A percentile compares a stretch with the other conserved stretches of the same genome.
Evolutionary conservation across 106 monocot species (phyloP).

Genomic region (Acanthochlamys bracteata): DNA sequence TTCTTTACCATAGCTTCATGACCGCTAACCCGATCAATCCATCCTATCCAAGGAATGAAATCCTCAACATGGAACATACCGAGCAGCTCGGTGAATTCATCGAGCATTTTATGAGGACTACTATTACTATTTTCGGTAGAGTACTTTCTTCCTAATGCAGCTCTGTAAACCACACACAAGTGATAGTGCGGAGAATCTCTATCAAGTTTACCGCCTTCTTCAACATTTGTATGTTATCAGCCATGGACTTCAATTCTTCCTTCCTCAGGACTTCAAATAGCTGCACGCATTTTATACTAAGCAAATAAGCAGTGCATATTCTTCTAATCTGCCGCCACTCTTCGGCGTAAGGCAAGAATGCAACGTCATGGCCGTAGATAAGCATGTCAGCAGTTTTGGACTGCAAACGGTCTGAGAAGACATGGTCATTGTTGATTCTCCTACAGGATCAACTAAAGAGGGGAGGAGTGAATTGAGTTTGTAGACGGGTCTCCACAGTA

Average conservation of each 20-base stretch:
- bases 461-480: no score
- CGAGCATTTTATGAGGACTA: neutral
- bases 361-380: constrained; percentile 15
- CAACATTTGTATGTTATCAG: neutral
- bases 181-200: constrained; percentile 12
- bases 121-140: neutral
- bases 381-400: neutral
- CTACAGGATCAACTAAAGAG: no score
- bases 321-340: constrained; percentile 30
- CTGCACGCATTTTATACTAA: constrained; percentile 17
- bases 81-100: constrained; percentile 10
- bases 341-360: constrained; percentile 26
- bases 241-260: constrained; percentile 21
- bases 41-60: constrained; percentile 23
- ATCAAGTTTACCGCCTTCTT: constrained; percentile 18
- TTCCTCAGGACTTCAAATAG: constrained; percentile 16
- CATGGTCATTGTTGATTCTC: no score
- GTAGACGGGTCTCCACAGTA: no score
- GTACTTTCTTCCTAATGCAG: constrained; percentile 24
- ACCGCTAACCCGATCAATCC: constrained; percentile 28
- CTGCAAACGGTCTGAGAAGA: constrained; percentile 22
- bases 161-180: constrained; percentile 14
- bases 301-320: constrained; percentile 13
- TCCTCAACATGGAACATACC: constrained; percentile 22
- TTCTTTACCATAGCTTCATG: constrained; percentile 21